These are phyloP conservation scores for Clarireedia homoeocarpa DNA, from an alignment of 2,329 filamentous ascomycete genomes.

Conservation along the genomic window DNA sequence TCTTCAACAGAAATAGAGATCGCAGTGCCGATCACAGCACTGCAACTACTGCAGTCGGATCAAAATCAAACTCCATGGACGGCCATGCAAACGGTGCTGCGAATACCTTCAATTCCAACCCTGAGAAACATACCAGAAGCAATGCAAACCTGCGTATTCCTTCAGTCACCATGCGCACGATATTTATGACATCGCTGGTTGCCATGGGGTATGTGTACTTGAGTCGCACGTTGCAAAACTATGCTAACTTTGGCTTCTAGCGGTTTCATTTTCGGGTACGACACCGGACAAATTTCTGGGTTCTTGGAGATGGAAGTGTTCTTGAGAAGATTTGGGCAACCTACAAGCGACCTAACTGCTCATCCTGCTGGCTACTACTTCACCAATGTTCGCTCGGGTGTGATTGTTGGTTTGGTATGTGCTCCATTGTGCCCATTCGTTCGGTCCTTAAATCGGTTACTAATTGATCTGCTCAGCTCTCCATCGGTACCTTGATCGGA, in stretches of 20 bases:
- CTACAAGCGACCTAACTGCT: constrained; percentile 15
- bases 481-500: constrained; percentile 72
- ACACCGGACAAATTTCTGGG: constrained; percentile 39
- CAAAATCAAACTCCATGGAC: not conserved
- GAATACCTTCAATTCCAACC: not conserved
- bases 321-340: constrained; percentile 43
- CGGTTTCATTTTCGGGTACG: constrained; percentile 33
- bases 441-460: not conserved
- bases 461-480: constrained; percentile 40
- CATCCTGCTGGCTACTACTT: constrained; percentile 34
- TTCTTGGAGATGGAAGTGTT: constrained; percentile 56
- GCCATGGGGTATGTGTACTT: constrained; percentile 12
- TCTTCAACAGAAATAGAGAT: not conserved
- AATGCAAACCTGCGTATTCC: constrained; percentile 1
- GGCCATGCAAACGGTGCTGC: not conserved
- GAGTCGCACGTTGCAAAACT: not conserved
- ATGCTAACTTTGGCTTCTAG: constrained; percentile 11
- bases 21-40: not conserved
- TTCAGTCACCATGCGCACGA: constrained; percentile 9
- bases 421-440: not conserved
- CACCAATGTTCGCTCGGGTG: constrained; percentile 52
- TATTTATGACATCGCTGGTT: constrained; percentile 15
- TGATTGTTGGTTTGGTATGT: constrained; percentile 47
- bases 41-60: not conserved
- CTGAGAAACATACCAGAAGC: not conserved